Base-by-base conservation (phyloP, 805 yeast genomes). In the Cyberlindnera suaveolens region DNA sequence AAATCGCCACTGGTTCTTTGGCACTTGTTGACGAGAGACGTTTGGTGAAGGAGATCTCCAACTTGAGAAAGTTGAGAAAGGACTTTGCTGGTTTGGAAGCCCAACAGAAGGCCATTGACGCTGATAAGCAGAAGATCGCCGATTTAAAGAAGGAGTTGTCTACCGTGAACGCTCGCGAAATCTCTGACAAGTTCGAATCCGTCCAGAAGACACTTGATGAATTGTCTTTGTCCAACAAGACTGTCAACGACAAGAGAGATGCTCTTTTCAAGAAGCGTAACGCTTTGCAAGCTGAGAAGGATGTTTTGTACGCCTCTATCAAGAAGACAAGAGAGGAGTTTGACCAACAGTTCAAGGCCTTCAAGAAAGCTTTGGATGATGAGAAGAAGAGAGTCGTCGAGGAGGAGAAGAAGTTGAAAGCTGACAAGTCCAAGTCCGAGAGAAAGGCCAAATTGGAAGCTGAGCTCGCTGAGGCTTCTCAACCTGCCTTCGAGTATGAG, bases 1-100 rank as follows among this genome's bases (percentile, higher is more conserved):
- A 75, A 52, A 82, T 93, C 48, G 86, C 85, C 43, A 67, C 84
- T 40, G 98, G 98, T 50, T 66, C 74, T 37, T 72, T 93, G 62
- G 78, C 86, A 56, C 78, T 93, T 59, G 97, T 89, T 42, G 96
- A 91, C 50, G 99, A 93, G 75, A 83, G 87, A 71, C 75, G 80
- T 60, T 67, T 74, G 51, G 79, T 93, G 53, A 85, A 85, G 68
- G 98, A 91, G 68, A 85, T 88, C 74, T 75, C 88, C 41, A 65
- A 81, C 37, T 77, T 93, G 64, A 81, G 91, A 67, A 88, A 86
- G 68, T 68, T 85, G 61, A 79, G 82, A 60, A 84, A 83, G 64
- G 90, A 83, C 63, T 85, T 87, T 61, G 78, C 78, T 39, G 72
- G 76, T 38, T 71, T 90, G 54, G 89, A 81, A 60, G 77, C 78